Evolutionary conservation across 2,329 filamentous ascomycete species (phyloP).

Genomic region (Zasmidium citrigriseum): DNA sequence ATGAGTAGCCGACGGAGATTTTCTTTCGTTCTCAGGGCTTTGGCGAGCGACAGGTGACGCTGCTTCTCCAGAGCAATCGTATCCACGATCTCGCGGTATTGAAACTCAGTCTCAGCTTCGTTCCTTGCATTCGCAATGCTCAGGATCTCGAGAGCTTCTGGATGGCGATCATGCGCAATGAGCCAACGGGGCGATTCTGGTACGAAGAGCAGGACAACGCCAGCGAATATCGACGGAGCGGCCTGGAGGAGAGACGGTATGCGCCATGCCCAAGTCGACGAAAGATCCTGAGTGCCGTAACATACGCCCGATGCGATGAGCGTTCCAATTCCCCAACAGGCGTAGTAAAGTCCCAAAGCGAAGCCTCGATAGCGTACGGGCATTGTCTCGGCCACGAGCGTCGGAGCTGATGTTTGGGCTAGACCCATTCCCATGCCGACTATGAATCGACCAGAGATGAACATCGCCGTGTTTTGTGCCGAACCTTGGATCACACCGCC

Average conservation of each 20-base stretch:
- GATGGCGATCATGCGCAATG: background rate
- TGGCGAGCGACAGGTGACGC: background rate
- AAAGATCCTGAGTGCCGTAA: background rate
- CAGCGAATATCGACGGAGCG: background rate
- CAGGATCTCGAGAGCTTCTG: background rate
- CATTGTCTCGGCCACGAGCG: constrained; percentile 4
- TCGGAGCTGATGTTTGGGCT: constrained; percentile 3
- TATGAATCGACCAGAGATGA: constrained; percentile 66
- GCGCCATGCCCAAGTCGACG: background rate
- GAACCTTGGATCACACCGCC: constrained; percentile 63
- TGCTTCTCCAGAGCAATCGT: constrained; percentile 5
- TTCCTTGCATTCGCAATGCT: constrained; percentile 1
- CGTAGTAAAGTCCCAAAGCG: constrained; percentile 5
- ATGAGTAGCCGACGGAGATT: background rate
- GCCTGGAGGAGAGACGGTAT: background rate
- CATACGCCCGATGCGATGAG: background rate
- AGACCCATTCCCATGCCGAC: constrained; percentile 49
- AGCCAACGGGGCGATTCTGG: background rate
- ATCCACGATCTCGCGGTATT: constrained; percentile 5
- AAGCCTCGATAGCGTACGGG: background rate
- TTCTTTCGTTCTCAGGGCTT: constrained; percentile 1
- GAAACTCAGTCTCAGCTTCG: constrained; percentile 1
- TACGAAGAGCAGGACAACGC: background rate
- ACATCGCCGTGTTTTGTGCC: constrained; percentile 64
- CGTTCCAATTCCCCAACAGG: constrained; percentile 5